Base-by-base conservation (phyloP, 2,329 filamentous ascomycete species). In the Ascocoryne sarcoides region DNA sequence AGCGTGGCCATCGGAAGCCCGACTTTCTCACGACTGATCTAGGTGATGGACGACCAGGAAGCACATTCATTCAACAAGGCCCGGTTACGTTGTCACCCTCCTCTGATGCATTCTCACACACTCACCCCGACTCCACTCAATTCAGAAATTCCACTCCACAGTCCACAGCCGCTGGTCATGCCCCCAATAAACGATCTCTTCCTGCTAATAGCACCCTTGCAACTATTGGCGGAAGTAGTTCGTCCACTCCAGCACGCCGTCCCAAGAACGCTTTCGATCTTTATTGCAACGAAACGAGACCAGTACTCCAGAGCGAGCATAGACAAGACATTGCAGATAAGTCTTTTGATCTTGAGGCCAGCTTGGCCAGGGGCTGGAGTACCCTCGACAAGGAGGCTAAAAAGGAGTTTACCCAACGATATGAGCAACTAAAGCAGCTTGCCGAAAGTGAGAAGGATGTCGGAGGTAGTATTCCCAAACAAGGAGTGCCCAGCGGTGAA, bases 1-100 rank as follows among this genome's bases (percentile, higher is more conserved):
- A 88, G 67, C 75, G 83, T 39, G 79, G 79, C 44, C 79, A 85
- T 55, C 67, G 81, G 39, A 81, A 81, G 62, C 65, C 70, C 17
- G 75, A 73, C 26, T 59, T 57, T 31, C 47, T 60, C 4, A 49
- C 48, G 10, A 52, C 53, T 26, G 48, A 51, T 29, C 42, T 56
- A 17, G 66, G 65, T 49, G 60, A 59, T 40, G 59, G 58, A 30
- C 58, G 57, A 17, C 56, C 62, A 42, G 65, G 60, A 47, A 62
- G 66, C 26, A 61, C 62, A 18, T 67, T 67, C 46, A 66, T 68
- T 53, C 69, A 64, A 58, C 66, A 73, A 52, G 68, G 66, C 43
- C 49, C 68, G 45, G 55, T 64, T 18, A 62, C 64, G 2, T 56
- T 68, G 21, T 73, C 70, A 17, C 70, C 70, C 23, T 66, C 62